phyloP scores from a whole-genome alignment of 768 basidiomycete species.

The Pulveroboletus sp. region DNA sequence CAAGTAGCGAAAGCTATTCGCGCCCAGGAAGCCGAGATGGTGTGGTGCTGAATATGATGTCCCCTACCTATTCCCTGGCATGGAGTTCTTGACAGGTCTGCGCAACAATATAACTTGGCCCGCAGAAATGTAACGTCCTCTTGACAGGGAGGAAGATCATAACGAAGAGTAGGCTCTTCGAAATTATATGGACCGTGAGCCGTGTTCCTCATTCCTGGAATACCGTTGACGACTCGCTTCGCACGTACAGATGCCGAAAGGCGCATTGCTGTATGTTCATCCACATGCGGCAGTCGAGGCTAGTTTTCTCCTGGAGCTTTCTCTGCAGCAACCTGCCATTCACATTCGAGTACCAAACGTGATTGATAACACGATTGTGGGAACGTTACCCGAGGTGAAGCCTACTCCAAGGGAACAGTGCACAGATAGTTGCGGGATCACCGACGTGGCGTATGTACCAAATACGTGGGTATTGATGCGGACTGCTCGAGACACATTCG shows the following conservation, averaged over 20 bases:
- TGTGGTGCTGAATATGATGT: slow-evolving; percentile 53
- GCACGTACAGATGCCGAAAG: slow-evolving; percentile 42
- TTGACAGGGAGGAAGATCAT: slow-evolving; percentile 31
- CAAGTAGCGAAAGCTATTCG: slow-evolving; percentile 50
- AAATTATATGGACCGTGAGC: slow-evolving; percentile 35
- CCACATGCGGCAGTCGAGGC: slow-evolving; percentile 40
- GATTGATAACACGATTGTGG: slow-evolving; percentile 19
- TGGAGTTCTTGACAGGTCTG: slow-evolving; percentile 68
- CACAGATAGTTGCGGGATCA: slow-evolving; percentile 23
- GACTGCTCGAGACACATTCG: slow-evolving; percentile 34
- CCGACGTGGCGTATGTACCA: slow-evolving; percentile 24
- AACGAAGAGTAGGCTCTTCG: slow-evolving; percentile 35
- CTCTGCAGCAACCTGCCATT: slow-evolving; percentile 35
- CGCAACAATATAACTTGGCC: not conserved
- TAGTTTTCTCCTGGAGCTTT: slow-evolving; percentile 32
- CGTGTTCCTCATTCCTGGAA: not conserved
- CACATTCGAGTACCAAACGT: slow-evolving; percentile 32
- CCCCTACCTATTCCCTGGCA: slow-evolving; percentile 64
- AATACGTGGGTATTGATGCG: slow-evolving; percentile 34
- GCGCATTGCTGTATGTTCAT: slow-evolving; percentile 42
- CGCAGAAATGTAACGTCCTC: not conserved
- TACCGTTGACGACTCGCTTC: not conserved
- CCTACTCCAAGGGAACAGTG: slow-evolving; percentile 28
- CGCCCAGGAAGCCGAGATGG: slow-evolving; percentile 41
- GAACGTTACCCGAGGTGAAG: slow-evolving; percentile 33